Base-by-base conservation (phyloP, 768 basidiomycete species). In the Amanita inopinata region DNA sequence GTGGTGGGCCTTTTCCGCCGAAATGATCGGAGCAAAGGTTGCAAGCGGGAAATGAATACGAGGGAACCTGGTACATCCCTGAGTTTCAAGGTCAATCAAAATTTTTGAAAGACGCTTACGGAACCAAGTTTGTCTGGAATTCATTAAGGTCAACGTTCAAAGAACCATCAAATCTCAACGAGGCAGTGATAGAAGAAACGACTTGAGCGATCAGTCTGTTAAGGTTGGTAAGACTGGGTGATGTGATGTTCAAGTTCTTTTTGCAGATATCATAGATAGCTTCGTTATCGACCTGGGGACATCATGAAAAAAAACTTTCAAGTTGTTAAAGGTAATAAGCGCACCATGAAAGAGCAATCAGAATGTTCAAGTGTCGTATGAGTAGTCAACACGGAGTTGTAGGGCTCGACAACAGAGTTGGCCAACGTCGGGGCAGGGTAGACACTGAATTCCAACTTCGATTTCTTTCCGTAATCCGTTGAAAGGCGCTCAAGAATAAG, bases 231-330 rank as follows among this genome's bases (percentile, higher is more conserved):
- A 94, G 90, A 56, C 89, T 84, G 12, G 96, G 96, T 19, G 76
- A 83, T 19, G 71, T 56, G 52, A 97, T 85, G 51, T 78, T 78
- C 42, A 98, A 74, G 61, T 86, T 92, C 66, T 85, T 82, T 74
- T 96, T 93, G 87, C 94, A 98, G 60, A 98, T 98, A 61, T 97
- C 93, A 65, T 94, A 98, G 60, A 98, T 86, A 77, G 84, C 88
- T 68, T 91, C 85, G 59, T 90, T 91, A 63, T 90, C 87, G 40
- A 80, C 78, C 78, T 80, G 44, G 5, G 49, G 34, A 31, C n/a
- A n/a, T n/a, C n/a, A n/a, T n/a, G n/a, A n/a, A n/a, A n/a, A n/a
- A n/a, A n/a, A n/a, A n/a, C n/a, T 4, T 10, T 24, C 38, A 20
- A 39, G 43, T 49, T n/a, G n/a, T n/a, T n/a, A n/a, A n/a, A n/a